Evolutionary conservation across 495 filamentous ascomycete genomes (phyloP).

Genomic region (Astrocystis sublimbata): DNA sequence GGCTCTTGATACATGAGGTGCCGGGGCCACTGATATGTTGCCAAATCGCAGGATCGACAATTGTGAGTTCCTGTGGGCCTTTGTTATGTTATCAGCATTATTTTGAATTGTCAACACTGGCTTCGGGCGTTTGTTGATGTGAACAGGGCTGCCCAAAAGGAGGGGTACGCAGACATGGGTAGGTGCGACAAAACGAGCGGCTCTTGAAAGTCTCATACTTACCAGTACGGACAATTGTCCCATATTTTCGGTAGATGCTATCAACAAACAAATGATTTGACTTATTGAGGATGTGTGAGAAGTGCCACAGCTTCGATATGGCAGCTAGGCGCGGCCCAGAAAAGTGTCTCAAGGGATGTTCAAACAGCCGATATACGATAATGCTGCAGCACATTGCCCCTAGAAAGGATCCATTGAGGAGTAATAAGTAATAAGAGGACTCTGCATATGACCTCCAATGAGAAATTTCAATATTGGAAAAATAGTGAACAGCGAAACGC

Average conservation of each 20-base stretch:
- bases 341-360: slow-evolving; percentile 41
- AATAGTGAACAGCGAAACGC: not conserved
- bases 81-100: not conserved
- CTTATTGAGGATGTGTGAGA: not conserved
- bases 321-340: slow-evolving; percentile 37
- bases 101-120: not conserved
- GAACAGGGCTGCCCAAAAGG: too few species aligned
- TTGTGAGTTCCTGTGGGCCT: slow-evolving; percentile 17
- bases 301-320: slow-evolving; percentile 34
- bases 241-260: not conserved
- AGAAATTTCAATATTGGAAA: too few species aligned
- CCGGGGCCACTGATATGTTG: slow-evolving; percentile 20
- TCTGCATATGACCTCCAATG: too few species aligned
- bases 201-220: not conserved
- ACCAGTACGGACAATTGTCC: slow-evolving; percentile 14
- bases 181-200: not conserved
- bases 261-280: slow-evolving; percentile 12
- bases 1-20: slow-evolving; percentile 33
- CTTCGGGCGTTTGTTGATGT: too few species aligned
- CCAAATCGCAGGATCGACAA: slow-evolving; percentile 6
- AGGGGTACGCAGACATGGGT: too few species aligned
- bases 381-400: slow-evolving; percentile 37
- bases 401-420: slow-evolving; percentile 8
- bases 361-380: slow-evolving; percentile 40
- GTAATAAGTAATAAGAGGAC: not conserved